These are phyloP conservation scores for Diplosphaera chodatii DNA, from an alignment of 139 green algal genomes.

Conservation along the genomic window DNA sequence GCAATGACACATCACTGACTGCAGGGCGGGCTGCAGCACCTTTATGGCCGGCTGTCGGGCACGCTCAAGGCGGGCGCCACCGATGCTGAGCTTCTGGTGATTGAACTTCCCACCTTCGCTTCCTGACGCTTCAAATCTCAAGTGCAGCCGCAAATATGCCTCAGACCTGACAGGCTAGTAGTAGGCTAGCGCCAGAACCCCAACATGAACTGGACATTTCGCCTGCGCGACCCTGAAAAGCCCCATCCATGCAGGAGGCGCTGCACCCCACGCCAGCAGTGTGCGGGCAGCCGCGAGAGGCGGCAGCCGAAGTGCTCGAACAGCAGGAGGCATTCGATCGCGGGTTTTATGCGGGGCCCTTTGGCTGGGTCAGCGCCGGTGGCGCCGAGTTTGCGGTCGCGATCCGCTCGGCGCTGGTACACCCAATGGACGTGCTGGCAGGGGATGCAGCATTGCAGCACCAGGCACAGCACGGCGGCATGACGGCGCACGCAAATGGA, in stretches of 20 bases:
- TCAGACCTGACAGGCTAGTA: no score
- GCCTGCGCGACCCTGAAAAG: no score
- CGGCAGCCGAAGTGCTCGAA: conserved; percentile 34
- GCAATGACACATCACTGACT: no score
- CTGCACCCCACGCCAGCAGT: conserved; percentile 90
- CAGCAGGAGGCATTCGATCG: conserved; percentile 86
- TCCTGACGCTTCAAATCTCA: no score
- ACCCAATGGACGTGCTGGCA: conserved; percentile 10
- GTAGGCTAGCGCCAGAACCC: no score
- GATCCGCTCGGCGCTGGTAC: conserved; percentile 90
- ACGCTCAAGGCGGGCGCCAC: conserved; percentile 34
- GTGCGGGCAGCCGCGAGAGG: conserved; percentile 66
- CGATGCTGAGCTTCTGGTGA: conserved; percentile 62
- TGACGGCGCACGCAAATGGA: not conserved
- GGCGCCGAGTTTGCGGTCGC: conserved; percentile 93
- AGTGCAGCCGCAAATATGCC: no score
- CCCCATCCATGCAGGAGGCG: conserved; percentile 61
- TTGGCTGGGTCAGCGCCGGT: conserved; percentile 82
- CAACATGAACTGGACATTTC: no score
- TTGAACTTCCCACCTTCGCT: no score
- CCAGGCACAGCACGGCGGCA: not conserved
- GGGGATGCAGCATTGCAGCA: not conserved
- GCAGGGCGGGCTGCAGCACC: conserved; percentile 86
- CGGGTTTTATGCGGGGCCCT: conserved; percentile 91
- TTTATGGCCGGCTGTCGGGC: conserved; percentile 83